Evolutionary conservation across 495 filamentous ascomycete genomes (phyloP).

Genomic region (Venustampulla echinocandica): DNA sequence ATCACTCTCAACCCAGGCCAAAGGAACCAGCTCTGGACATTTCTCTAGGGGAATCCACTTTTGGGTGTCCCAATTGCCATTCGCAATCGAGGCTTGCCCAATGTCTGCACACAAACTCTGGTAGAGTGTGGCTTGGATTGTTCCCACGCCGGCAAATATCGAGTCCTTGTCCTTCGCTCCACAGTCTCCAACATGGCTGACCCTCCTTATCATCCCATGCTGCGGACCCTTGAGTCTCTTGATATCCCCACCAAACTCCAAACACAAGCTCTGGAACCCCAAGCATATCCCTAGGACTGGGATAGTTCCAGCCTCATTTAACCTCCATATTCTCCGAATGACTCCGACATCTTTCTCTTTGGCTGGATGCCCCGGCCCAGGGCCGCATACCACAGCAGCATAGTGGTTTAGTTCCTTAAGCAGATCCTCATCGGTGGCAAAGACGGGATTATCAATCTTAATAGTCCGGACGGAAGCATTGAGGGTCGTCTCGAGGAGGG

Average conservation of each 20-base stretch:
- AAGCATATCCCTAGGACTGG: conserved; percentile 87
- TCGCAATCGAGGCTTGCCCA: conserved; percentile 28
- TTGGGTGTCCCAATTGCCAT: conserved; percentile 24
- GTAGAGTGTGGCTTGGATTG: conserved; percentile 71
- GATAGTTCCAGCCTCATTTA: conserved; percentile 46
- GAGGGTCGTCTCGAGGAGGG: conserved; percentile 59
- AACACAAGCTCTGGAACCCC: conserved; percentile 78
- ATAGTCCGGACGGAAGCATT: conserved; percentile 59
- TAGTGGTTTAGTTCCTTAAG: conserved; percentile 46
- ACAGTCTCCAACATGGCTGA: conserved; percentile 42
- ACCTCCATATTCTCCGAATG: conserved; percentile 66
- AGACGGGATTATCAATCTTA: conserved; percentile 51
- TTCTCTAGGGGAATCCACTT: conserved; percentile 7
- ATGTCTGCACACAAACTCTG: conserved; percentile 73
- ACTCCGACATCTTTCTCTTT: conserved; percentile 63
- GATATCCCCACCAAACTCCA: conserved; percentile 57
- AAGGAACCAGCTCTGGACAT: conserved; percentile 39
- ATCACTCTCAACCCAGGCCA: conserved; percentile 57
- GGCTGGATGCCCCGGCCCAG: conserved; percentile 62
- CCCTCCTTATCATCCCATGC: conserved; percentile 68
- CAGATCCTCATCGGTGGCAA: conserved; percentile 22
- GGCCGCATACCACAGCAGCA: conserved; percentile 71
- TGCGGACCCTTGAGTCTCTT: conserved; percentile 55
- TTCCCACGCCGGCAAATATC: conserved; percentile 41
- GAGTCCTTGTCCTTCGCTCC: conserved; percentile 21